Evolutionary conservation across 305 asterid species (phyloP).

Genomic region (Solanum aculeatissimum): DNA sequence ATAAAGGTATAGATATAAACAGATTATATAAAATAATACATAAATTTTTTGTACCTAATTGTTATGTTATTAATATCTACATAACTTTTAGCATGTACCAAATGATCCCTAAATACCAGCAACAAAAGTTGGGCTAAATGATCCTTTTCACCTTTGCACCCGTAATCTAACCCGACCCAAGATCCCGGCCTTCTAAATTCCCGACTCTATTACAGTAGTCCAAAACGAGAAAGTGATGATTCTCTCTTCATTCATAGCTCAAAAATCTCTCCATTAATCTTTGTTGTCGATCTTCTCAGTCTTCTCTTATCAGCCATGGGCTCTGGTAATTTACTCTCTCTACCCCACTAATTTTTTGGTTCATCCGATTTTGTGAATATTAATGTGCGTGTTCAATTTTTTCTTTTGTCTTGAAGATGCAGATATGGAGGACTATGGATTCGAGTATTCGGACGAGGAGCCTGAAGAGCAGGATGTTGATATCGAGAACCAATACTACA

Average conservation of each 20-base stretch:
- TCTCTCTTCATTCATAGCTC: not conserved
- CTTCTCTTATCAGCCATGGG: not conserved
- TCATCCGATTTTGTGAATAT: not conserved
- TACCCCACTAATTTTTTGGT: not conserved
- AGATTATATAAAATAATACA: no score
- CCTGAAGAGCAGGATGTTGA: slow-evolving; percentile 96
- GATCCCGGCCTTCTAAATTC: not conserved
- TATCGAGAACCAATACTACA: slow-evolving; percentile 90
- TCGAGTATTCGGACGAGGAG: slow-evolving; percentile 95
- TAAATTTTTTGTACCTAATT: no score
- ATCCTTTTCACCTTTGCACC: not conserved
- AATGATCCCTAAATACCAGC: not conserved
- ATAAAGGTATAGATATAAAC: not conserved
- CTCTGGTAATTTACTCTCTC: not conserved
- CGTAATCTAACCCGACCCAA: not conserved
- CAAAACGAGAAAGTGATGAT: not conserved
- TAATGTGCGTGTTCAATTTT: not conserved
- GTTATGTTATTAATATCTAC: not conserved
- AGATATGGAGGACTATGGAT: slow-evolving; percentile 97
- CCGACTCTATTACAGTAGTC: not conserved
- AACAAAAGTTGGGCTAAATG: not conserved
- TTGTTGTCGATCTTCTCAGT: not conserved
- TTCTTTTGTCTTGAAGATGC: slow-evolving; percentile 35
- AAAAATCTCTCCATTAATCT: not conserved
- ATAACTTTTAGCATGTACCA: not conserved